Evolutionary conservation across 495 filamentous ascomycete genomes (phyloP), one percentile per base, ranked within the genome.

Genomic region (Penicillium tannophilum): DNA sequence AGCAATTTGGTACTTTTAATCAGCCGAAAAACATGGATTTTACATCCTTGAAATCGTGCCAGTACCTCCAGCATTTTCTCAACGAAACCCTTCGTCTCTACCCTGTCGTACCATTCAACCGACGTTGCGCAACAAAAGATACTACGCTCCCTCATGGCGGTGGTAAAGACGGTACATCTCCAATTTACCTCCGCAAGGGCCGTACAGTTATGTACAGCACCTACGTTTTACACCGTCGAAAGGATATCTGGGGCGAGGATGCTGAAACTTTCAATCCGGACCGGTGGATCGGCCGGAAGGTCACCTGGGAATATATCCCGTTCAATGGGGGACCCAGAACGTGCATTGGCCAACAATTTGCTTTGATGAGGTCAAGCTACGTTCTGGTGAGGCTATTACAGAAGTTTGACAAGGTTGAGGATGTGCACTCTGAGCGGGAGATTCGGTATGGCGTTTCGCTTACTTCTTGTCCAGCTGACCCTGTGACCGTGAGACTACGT

Each of bases 271-370:
- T 79, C 65, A 63, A 71, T 0, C 83, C 83, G 4, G 78, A 82
- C 52, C 59, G 82, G 14, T 85, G 82, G 82, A 75, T 76, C 26
- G 63, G 62, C 4, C 63, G 75, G n/a, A 42, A 24, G 11, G 62
- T 51, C 9, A 76, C 77, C 1, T 82, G 73, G 71, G 35, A 9
- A 28, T 58, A 43, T n/a, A 19, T 58, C 2, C 55, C 55, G 11
- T 52, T 58, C 36, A 85, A 85, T 64, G 84, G 85, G 31, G 86
- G 88, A 2, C 86, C 88, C 42, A 75, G 90, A 46, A 88, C 90
- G 56, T 92, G 90, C 72, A 30, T 82, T 90, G 89, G 89, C 10
- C 78, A 80, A 63, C 71, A 79, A 47, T 79, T 79, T 61, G 82
- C 81, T 16, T 59, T 82, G 12, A 76, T 72, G 3, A 76, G 84